phyloP scores from a whole-genome alignment of 148 eudicot species.

The Polygonum maritimum region DNA sequence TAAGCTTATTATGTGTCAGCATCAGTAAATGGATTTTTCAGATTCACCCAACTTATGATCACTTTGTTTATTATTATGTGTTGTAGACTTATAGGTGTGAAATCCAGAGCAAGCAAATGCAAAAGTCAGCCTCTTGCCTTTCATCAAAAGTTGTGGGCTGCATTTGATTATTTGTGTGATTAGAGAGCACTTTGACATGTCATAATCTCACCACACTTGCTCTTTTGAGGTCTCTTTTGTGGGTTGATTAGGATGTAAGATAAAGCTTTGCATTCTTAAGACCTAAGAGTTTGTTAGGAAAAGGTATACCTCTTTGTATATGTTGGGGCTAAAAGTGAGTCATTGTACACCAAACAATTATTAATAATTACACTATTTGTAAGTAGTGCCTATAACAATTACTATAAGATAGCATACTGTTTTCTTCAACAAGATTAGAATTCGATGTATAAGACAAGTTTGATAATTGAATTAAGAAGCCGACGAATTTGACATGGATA shows the following conservation, averaged over 20 bases:
- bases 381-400: too few species aligned
- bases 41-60: not conserved
- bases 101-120: not conserved
- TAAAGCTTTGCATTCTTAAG: slow-evolving; percentile 3
- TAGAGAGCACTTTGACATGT: not conserved
- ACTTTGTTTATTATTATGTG: not conserved
- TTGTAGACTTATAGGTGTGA: not conserved
- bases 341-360: not conserved
- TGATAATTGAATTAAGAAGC: too few species aligned
- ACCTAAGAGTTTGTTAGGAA: not conserved
- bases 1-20: not conserved
- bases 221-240: not conserved
- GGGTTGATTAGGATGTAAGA: not conserved
- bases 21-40: not conserved
- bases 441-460: too few species aligned
- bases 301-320: not conserved
- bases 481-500: too few species aligned
- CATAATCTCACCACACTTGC: not conserved
- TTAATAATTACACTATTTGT: not conserved
- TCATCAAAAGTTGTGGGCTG: not conserved
- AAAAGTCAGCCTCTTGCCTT: not conserved
- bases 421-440: too few species aligned
- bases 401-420: too few species aligned
- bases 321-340: not conserved
- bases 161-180: not conserved